phyloP scores from a whole-genome alignment of 768 basidiomycete species.

The Serendipita indica region DNA sequence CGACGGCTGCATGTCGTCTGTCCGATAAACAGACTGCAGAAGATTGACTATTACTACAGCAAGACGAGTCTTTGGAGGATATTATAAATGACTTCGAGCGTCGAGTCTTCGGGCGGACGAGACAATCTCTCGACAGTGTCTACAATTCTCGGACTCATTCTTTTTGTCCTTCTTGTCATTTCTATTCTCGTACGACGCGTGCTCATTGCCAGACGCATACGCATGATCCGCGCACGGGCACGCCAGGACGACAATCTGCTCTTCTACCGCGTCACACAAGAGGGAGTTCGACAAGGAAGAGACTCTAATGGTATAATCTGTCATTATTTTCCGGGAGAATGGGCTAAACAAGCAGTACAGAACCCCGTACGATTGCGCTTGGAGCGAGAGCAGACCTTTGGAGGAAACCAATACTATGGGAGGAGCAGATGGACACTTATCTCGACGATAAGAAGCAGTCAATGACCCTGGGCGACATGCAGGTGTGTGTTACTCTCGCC shows the following conservation, averaged over 20 bases:
- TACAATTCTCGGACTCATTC: neutral
- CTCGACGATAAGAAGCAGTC: neutral
- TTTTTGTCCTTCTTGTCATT: neutral
- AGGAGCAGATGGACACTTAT: neutral
- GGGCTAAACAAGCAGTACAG: too few relatives aligned
- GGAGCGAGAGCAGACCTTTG: neutral
- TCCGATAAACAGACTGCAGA: too few relatives aligned
- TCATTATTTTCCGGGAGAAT: too few relatives aligned
- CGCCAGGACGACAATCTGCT: too few relatives aligned
- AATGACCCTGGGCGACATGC: neutral
- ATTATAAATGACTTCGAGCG: too few relatives aligned
- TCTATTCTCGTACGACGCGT: neutral
- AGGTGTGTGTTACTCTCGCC: neutral
- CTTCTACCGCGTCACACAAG: too few relatives aligned
- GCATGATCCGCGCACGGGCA: neutral
- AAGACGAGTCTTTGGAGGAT: too few relatives aligned
- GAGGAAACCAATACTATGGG: neutral
- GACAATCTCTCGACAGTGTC: neutral
- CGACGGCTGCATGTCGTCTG: too few relatives aligned
- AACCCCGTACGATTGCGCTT: conserved; percentile 3
- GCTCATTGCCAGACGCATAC: neutral
- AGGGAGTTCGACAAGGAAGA: too few relatives aligned
- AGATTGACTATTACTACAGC: too few relatives aligned
- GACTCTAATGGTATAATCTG: too few relatives aligned
- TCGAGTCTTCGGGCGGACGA: too few relatives aligned